phyloP scores from a whole-genome alignment of 257 asterid species.

The Scutellaria galericulata region DNA sequence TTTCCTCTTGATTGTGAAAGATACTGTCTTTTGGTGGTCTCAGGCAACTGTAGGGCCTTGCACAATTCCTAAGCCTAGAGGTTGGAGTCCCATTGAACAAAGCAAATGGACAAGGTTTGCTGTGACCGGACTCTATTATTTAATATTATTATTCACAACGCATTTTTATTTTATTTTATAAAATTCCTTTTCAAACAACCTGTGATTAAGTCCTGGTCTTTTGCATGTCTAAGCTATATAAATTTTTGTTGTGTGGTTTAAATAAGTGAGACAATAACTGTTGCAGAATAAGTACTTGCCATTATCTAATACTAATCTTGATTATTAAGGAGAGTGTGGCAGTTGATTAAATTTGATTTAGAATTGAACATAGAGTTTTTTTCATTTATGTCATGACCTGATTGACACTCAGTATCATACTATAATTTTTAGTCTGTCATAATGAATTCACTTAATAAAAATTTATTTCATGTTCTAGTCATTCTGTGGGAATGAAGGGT shows the following conservation, averaged over 20 bases:
- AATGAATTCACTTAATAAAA: too few species aligned
- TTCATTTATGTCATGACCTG: background rate
- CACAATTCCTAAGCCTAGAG: conserved; percentile 89
- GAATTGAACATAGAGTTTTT: background rate
- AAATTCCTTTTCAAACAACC: conserved; percentile 18
- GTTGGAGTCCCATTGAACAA: conserved; percentile 93
- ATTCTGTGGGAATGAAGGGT: too few species aligned
- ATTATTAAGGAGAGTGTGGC: background rate
- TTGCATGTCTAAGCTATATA: conserved; percentile 11
- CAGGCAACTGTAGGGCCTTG: conserved; percentile 97
- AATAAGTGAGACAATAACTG: conserved; percentile 20
- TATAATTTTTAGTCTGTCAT: too few species aligned
- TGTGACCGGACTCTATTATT: conserved; percentile 31
- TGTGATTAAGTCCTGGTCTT: conserved; percentile 22
- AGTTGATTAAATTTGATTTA: background rate
- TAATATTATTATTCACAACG: conserved; percentile 19
- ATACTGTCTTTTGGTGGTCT: conserved; percentile 40
- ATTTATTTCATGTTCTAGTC: too few species aligned
- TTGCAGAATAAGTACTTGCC: background rate
- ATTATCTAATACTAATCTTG: background rate
- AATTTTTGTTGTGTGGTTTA: conserved; percentile 13
- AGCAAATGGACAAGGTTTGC: conserved; percentile 96
- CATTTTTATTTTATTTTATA: conserved; percentile 10
- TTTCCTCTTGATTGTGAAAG: conserved; percentile 9
- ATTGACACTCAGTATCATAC: background rate